A percentile compares a stretch with the other conserved stretches of the same genome.
These are phyloP conservation scores for Rhynchospora pubera DNA, from an alignment of 176 grass and related monocot species.

Conservation along the genomic window DNA sequence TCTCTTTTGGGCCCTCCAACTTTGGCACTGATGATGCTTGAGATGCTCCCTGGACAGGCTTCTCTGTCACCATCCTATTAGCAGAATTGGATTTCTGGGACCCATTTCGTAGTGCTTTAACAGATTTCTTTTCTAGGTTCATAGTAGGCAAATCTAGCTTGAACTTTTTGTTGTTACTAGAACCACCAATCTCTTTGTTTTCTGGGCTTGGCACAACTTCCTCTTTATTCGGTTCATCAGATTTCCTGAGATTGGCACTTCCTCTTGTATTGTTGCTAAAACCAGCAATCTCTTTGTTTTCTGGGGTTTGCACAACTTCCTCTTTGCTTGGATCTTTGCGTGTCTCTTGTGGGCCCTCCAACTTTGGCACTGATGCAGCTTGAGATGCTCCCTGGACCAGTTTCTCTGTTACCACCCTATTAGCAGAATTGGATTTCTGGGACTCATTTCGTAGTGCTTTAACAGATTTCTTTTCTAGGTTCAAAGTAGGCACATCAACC, in stretches of 20 bases:
- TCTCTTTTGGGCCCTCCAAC: not conserved
- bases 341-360: not conserved
- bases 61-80: not conserved
- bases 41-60: not conserved
- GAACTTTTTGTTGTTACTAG: not conserved
- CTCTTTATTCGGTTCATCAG: not conserved
- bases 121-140: not conserved
- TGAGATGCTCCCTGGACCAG: not conserved
- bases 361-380: not conserved
- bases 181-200: not conserved
- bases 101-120: not conserved
- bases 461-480: not conserved
- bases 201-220: too few species aligned
- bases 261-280: not conserved
- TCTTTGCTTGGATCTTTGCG: not conserved
- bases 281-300: slow-evolving; percentile 1
- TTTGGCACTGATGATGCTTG: not conserved
- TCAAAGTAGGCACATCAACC: not conserved
- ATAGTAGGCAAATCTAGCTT: not conserved
- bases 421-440: slow-evolving; percentile 11
- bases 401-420: not conserved
- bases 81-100: slow-evolving; percentile 14
- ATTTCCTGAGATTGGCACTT: not conserved
- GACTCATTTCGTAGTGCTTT: not conserved
- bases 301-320: not conserved